Base-by-base conservation (phyloP, 495 filamentous ascomycete genomes). In the Xylaria curta region DNA sequence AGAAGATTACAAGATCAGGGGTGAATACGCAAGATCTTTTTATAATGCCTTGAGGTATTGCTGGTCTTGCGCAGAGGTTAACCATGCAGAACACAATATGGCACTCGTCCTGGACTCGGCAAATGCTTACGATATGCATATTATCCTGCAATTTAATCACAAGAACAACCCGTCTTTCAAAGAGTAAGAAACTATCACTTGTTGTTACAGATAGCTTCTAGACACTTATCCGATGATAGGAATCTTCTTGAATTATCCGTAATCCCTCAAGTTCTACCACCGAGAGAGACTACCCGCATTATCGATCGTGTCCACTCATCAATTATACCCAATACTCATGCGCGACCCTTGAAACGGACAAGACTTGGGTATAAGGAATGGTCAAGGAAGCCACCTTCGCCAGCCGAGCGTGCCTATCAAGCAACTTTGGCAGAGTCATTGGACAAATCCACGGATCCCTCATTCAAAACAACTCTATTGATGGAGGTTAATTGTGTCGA, bases 1-100 rank as follows among this genome's bases (percentile, higher is more conserved):
- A 19, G 33, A 66, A 66, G 42, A 49, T n/a, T 66, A 66, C 15
- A 47, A n/a, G 38, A 53, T 36, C 5, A 66, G 42, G 15, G 63
- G 44, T 6, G 44, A 66, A 49, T 53, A 53, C 44, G 42, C 63
- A 53, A 66, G 13, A 19, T 66, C 63, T 5, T 66, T 66, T 6
- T 66, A 66, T 26, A 53, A 66, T 31, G 63, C 63, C 42, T 53
- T 66, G 47, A 47, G 47, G 15, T 31, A 47, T 21, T 66, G 42
- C n/a, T 66, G 63, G 63, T 49, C 63, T 17, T 66, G 63, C 13
- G 21, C 47, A 36, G 44, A 66, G 19, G 44, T 38, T 53, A 5
- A 66, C 6, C 63, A 66, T 51, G 31, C 21, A 1, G 47, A 53
- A 8, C 63, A 66, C 44, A 33, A 66, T 26, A 53, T 66, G 59